Evolutionary conservation across 2,329 filamentous ascomycete species (phyloP), one percentile per base, ranked within the genome.

Genomic region (Fusarium concolor): DNA sequence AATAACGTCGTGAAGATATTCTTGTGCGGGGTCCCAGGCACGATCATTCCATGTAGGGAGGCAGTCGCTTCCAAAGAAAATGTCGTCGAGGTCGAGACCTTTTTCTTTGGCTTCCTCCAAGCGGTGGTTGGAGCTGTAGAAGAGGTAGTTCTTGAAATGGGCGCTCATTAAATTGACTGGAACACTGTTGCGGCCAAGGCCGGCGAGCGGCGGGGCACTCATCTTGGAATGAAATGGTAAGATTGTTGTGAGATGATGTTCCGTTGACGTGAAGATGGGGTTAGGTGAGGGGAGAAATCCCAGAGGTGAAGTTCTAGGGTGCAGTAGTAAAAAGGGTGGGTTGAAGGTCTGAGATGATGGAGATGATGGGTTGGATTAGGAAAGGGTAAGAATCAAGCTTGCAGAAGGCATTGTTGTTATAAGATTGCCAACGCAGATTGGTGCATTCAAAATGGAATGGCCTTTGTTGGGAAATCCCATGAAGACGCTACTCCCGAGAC

Each of bases 51-150:
- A 79, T 4, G 67, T 59, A 1, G 75, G 75, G 3, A 79, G 64
- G 8, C 78, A 78, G 26, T 79, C 73, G 0, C 69, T 51, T 4
- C 70, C 76, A 5, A 79, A 70, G 26, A 33, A 50, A 7, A 79
- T 54, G 0, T 73, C 64, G 2, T 39, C 28, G 1, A 78, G 47
- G 2, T 11, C 3, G 2, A 70, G 22, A 5, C 69, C 68, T 1
- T 61, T 53, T 2, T 18, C 15, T 11, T 53, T 60, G 3, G 77
- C 78, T 18, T 62, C 33, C 2, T 69, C 53, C 0, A 79, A 64
- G 15, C 71, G 72, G 0, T 24, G n/a, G 20, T 75, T 76, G 0
- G 72, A 71, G 6, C 63, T 55, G 12, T 47, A 61, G n/a, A 68
- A 57, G 10, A 78, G 14, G 18, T 71, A 65, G 6, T 65, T 54